phyloP scores from a whole-genome alignment of 768 basidiomycete genomes.

The Asterophora lycoperdoides region DNA sequence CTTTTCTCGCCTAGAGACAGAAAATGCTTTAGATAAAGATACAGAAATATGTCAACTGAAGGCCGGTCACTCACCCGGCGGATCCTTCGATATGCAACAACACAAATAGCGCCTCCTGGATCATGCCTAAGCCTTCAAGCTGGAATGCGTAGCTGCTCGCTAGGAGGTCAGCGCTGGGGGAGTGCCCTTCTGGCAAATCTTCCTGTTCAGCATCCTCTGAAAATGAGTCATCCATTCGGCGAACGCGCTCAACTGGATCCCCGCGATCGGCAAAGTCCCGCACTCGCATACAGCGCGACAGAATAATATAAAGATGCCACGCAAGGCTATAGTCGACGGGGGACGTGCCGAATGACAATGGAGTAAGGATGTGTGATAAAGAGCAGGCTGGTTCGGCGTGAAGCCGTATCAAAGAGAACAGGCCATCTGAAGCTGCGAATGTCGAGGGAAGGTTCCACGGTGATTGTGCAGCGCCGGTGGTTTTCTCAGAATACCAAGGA shows the following conservation, averaged over 20 bases:
- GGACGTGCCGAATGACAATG: conserved; percentile 70
- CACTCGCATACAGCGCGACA: conserved; percentile 77
- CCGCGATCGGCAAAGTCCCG: conserved; percentile 88
- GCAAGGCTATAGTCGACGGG: conserved; percentile 79
- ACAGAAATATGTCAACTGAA: conserved; percentile 30
- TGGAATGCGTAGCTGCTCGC: conserved; percentile 84
- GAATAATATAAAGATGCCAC: conserved; percentile 90
- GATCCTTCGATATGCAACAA: conserved; percentile 83
- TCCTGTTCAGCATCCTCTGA: conserved; percentile 34
- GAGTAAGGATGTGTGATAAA: conserved; percentile 63
- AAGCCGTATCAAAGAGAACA: conserved; percentile 79
- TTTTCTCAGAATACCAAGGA: conserved; percentile 47
- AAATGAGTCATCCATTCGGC: conserved; percentile 24
- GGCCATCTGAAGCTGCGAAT: conserved; percentile 57
- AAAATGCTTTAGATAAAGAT: conserved; percentile 1
- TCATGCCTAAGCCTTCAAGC: conserved; percentile 73
- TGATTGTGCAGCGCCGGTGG: conserved; percentile 13
- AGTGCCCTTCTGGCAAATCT: conserved; percentile 65
- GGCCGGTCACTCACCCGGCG: conserved; percentile 52
- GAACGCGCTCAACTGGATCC: conserved; percentile 33
- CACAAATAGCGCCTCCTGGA: conserved; percentile 87
- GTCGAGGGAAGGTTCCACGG: conserved; percentile 41
- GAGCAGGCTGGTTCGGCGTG: conserved; percentile 68
- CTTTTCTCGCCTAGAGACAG: conserved; percentile 61
- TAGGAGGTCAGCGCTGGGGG: conserved; percentile 77